Base-by-base conservation (phyloP, 345 rosid genomes). In the Gossypium australe region DNA sequence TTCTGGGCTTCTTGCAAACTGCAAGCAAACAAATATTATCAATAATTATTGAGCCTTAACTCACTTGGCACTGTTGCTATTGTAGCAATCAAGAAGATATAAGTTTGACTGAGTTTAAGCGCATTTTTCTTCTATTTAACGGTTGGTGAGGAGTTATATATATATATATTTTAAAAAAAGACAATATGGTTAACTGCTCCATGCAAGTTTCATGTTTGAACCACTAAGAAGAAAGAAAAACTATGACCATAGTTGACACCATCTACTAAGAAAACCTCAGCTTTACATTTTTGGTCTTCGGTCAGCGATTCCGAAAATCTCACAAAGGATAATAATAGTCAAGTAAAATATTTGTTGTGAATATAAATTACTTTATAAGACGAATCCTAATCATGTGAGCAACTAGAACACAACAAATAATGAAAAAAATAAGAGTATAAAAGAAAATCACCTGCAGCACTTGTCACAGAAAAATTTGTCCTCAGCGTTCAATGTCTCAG, bases 381-480 rank as follows among this genome's bases (percentile, higher is more conserved):
- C n/a, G 29, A 66, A 18, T 20, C 53, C 29, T 44, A 43, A 20
- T 27, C 70, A 44, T 17, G 49, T 17, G 49, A 55, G 49, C 3
- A 59, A n/a, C 9, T 27, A 25, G 7, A 62, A 53, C 52, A 16
- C 29, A 58, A 61, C 52, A 68, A 73, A 56, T 53, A 34, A 58
- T 43, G 59, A 17, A 75, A 66, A 57, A 67, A 6, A 52, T 7
- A 34, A 34, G 41, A 13, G 8, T 34, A 22, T 20, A 41, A 77
- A 62, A 78, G 56, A 49, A 59, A 67, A 77, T 27, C 73, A 93
- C 99, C 99, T 95, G 97, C 99, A 91, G 92, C 99, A 95, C 78
- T 95, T 93, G 89, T 95, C 99, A 84, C 99, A 91, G 87, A 95
- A 95, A 80, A 95, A 95, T 79, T 95, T 93, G 82, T 95, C 99